Conservation (phyloP, 2,329 filamentous ascomycete species). For the Fusarium denticulatum region DNA sequence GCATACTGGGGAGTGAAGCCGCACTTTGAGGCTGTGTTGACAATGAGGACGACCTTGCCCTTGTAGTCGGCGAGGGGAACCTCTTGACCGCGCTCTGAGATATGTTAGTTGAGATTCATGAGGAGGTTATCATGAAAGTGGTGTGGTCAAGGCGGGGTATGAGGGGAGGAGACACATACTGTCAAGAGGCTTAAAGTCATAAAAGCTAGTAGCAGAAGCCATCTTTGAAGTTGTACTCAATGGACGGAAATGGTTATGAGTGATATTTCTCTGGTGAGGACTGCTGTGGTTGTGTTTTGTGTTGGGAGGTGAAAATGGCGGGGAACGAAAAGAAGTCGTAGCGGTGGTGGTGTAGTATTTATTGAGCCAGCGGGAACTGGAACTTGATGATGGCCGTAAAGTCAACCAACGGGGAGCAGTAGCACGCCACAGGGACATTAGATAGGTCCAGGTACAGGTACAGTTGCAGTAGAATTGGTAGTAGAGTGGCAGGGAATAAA, state of each 20-base stretch:
- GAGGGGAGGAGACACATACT: slow-evolving; percentile 63
- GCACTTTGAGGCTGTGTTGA: slow-evolving; percentile 99
- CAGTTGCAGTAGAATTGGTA: not conserved
- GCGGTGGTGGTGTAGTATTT: slow-evolving; percentile 27
- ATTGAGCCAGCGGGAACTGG: slow-evolving; percentile 23
- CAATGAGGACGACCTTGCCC: slow-evolving; percentile 92
- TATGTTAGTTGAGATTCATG: slow-evolving; percentile 18
- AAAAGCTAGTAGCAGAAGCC: slow-evolving; percentile 66
- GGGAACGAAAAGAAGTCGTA: slow-evolving; percentile 4
- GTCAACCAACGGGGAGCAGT: slow-evolving; percentile 10
- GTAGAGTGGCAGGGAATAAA: not conserved
- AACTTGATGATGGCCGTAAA: slow-evolving; percentile 2
- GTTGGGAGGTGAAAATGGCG: slow-evolving; percentile 28
- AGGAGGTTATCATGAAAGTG: not conserved
- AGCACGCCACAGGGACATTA: slow-evolving; percentile 25
- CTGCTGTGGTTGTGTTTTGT: slow-evolving; percentile 12
- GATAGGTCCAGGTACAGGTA: not conserved
- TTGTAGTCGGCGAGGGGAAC: slow-evolving; percentile 77
- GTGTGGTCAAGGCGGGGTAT: not conserved
- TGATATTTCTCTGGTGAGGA: slow-evolving; percentile 1
- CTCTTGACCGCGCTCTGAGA: slow-evolving; percentile 67
- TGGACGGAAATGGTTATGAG: slow-evolving; percentile 5
- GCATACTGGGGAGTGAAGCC: slow-evolving; percentile 97
- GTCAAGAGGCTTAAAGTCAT: slow-evolving; percentile 85
- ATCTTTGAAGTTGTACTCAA: slow-evolving; percentile 43